A percentile compares a stretch with the other conserved stretches of the same genome.
phyloP scores from a whole-genome alignment of 148 eudicot species.

The Persicaria tinctoria region DNA sequence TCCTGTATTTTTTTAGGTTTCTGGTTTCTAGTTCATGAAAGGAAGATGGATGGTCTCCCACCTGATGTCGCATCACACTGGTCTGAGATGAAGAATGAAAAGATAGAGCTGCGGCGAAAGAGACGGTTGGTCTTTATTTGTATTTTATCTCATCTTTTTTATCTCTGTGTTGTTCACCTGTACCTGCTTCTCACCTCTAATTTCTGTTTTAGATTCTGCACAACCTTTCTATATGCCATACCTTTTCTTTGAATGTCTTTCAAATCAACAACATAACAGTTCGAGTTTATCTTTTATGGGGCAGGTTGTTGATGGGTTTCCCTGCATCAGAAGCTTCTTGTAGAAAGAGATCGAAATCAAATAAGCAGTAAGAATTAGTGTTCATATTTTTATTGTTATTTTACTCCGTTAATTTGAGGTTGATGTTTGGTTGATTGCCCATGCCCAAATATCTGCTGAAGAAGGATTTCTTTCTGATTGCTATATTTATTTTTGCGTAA shows the following conservation, averaged over 20 bases:
- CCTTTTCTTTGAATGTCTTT: not conserved
- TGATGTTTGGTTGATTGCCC: not conserved
- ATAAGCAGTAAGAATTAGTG: not conserved
- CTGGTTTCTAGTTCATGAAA: not conserved
- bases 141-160: not conserved
- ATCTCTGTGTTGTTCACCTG: not conserved
- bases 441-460: not conserved
- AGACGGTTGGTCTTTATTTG: not conserved
- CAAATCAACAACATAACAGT: no score
- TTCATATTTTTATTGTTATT: no score
- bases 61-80: not conserved
- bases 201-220: no score
- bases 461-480: not conserved
- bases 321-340: not conserved
- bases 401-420: not conserved
- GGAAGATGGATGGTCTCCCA: not conserved
- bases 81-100: not conserved
- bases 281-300: no score
- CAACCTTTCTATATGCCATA: no score
- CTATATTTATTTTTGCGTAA: not conserved
- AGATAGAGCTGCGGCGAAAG: conserved; percentile 6
- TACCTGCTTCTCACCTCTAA: no score
- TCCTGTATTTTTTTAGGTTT: no score
- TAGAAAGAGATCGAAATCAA: not conserved
- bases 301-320: conserved; percentile 9